phyloP scores from a whole-genome alignment of 192 early-diverging fungal species.

The Coemansia erecta region DNA sequence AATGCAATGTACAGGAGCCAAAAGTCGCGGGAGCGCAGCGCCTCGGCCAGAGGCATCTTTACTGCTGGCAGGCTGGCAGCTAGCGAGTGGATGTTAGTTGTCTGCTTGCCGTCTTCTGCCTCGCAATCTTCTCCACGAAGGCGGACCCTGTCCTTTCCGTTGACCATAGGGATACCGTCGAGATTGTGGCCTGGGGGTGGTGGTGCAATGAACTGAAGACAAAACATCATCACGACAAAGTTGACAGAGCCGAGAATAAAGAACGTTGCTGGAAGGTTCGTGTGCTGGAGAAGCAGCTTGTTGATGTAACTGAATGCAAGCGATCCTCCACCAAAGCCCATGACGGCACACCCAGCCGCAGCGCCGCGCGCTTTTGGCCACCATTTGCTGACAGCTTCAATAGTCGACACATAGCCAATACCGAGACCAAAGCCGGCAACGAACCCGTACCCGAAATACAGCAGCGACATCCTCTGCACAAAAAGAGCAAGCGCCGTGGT shows the following conservation, averaged over 20 bases:
- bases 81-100: background rate
- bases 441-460: conserved; percentile 66
- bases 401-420: conserved; percentile 63
- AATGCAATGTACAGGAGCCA: conserved; percentile 62
- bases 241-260: conserved; percentile 64
- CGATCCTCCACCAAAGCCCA: conserved; percentile 73
- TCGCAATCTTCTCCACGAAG: background rate
- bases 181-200: conserved; percentile 67
- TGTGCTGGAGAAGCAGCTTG: conserved; percentile 56
- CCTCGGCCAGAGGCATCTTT: conserved; percentile 55
- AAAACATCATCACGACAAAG: conserved; percentile 59
- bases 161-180: conserved; percentile 59
- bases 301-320: conserved; percentile 68
- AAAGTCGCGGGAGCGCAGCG: conserved; percentile 58
- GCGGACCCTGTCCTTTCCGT: background rate
- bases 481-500: conserved; percentile 57
- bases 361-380: conserved; percentile 60
- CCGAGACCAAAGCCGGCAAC: conserved; percentile 63
- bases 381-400: conserved; percentile 63
- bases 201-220: conserved; percentile 57
- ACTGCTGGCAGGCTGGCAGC: conserved; percentile 2
- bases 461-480: conserved; percentile 56
- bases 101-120: conserved; percentile 4
- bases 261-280: conserved; percentile 61
- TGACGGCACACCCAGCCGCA: conserved; percentile 65